Evolutionary conservation across 1,284 basidiomycete species (phyloP).

Genomic region (Chalciporus piperatoides): DNA sequence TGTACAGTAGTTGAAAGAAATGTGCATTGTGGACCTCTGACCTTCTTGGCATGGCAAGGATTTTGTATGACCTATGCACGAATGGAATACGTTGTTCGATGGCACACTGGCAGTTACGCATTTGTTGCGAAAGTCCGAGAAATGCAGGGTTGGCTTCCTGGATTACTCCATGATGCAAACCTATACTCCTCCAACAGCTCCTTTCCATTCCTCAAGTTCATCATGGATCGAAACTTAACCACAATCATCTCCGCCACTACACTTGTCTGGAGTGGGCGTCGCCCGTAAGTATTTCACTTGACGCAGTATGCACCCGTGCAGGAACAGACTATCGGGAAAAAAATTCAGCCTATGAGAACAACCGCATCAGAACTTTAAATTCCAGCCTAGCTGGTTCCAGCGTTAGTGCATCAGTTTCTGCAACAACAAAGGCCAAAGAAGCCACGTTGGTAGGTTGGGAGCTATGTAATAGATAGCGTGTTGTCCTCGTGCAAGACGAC

Average conservation of each 20-base stretch:
- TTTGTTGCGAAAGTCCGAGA: neutral
- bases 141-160: neutral
- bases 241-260: neutral
- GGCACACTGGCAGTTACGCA: too few relatives aligned
- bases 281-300: neutral
- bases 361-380: neutral
- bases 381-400: neutral
- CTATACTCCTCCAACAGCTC: neutral
- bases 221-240: neutral
- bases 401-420: neutral
- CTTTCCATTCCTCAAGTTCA: neutral
- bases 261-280: neutral
- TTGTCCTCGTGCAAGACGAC: conserved; percentile 16
- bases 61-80: neutral
- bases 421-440: neutral
- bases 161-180: neutral
- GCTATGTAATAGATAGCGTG: conserved; percentile 2
- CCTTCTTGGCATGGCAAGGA: neutral
- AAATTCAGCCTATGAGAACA: neutral
- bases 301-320: neutral
- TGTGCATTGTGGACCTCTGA: neutral
- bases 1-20: conserved; percentile 3
- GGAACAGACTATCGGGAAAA: neutral
- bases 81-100: too few relatives aligned
- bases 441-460: neutral